A percentile compares a stretch with the other conserved stretches of the same genome.
Conservation (phyloP, 2,329 filamentous ascomycete genomes). For the Akanthomyces muscarius region DNA sequence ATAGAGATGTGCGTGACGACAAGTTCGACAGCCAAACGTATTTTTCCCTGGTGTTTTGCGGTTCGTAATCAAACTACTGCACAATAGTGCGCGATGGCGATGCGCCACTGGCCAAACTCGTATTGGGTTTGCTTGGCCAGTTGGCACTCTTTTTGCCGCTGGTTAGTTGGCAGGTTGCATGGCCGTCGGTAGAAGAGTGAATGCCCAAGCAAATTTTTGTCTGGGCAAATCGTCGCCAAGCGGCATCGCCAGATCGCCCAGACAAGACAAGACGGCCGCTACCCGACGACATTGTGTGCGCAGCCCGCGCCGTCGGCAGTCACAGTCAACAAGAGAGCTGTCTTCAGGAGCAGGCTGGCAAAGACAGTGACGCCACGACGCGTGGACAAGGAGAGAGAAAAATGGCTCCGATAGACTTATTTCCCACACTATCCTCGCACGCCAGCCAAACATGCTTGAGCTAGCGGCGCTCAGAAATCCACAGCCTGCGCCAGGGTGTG, state of each 20-base stretch:
- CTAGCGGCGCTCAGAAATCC: background rate
- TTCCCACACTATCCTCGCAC: background rate
- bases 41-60: background rate
- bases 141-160: background rate
- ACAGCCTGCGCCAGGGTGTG: background rate
- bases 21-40: background rate
- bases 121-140: background rate
- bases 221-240: slow-evolving; percentile 3
- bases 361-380: slow-evolving; percentile 1
- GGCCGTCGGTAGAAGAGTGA: background rate
- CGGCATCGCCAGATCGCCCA: background rate
- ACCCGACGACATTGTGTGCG: background rate
- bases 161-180: background rate
- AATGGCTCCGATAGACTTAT: background rate
- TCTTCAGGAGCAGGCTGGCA: background rate
- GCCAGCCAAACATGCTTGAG: background rate
- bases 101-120: background rate
- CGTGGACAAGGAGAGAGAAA: slow-evolving; percentile 7
- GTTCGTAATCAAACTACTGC: background rate
- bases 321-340: background rate
- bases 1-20: background rate
- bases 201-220: background rate
- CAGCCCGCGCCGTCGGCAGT: background rate
- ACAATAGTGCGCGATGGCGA: background rate
- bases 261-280: slow-evolving; percentile 6